Base-by-base conservation (phyloP, 2,329 filamentous ascomycete species). In the Colletotrichum salicis region DNA sequence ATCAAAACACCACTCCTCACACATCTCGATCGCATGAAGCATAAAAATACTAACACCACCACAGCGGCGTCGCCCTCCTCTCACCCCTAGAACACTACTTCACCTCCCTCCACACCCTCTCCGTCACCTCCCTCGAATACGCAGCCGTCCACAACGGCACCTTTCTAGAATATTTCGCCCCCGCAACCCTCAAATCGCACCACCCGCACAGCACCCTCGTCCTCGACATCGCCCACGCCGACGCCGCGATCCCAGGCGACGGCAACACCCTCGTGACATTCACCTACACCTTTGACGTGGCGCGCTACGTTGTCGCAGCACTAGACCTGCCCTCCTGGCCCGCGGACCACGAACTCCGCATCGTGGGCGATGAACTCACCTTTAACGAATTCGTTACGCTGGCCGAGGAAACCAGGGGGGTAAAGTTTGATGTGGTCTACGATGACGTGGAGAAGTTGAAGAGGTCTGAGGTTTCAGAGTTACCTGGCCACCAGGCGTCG, bases 261-360 rank as follows among this genome's bases (percentile, higher is more conserved):
- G 87, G 87, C 0, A 79, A 85, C 27, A 79, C 77, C 11, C 76
- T 77, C 4, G 79, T 86, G 24, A 77, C 81, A 6, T 84, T 87
- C 76, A 88, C 86, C 0, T 84, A 87, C 74, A 86, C 82, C 3
- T 78, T 78, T 6, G 87, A 89, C 75, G 78, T 89, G 55, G 86
- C 82, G 4, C 80, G 76, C 51, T 88, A 86, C 67, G 80, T 87
- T 13, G 82, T 80, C 22, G 80, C 79, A 4, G 67, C 80, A 6
- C 74, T 89, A 13, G 80, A 82, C 19, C 72, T 84, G 12, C 75
- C 80, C 2, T 78, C 79, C n/a, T 88, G 87, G 86, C 82, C 84
- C 1, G 78, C 80, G 31, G 75, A 77, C 19, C 76, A 80, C 12
- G 76, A 73, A 35, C 60, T 58, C 12, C 45, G 54, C 31, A 72